Evolutionary conservation across 2,329 filamentous ascomycete genomes (phyloP).

Genomic region (Arachnopeziza araneosa): DNA sequence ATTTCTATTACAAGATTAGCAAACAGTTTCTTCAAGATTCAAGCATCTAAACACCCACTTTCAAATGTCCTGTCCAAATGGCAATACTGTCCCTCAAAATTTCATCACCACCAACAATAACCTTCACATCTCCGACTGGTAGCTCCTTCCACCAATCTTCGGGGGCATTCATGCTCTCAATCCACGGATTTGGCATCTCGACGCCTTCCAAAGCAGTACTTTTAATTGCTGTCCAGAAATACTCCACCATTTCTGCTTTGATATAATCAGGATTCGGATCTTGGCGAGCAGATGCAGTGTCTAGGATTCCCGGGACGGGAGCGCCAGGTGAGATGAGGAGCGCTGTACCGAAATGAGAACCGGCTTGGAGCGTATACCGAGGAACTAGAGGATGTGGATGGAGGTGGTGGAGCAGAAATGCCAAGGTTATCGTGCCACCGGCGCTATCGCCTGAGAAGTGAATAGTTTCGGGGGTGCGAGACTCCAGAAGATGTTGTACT

Average conservation of each 20-base stretch:
- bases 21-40: neutral
- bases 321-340: neutral
- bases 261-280: neutral
- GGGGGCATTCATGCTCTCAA: neutral
- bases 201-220: neutral
- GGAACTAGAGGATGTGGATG: neutral
- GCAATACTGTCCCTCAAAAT: neutral
- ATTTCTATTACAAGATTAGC: neutral
- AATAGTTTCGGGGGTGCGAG: neutral
- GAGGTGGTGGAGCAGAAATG: neutral
- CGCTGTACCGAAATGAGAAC: neutral
- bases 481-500: neutral
- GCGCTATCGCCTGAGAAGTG: neutral
- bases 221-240: neutral
- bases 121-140: neutral
- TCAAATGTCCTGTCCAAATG: neutral
- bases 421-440: neutral
- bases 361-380: neutral
- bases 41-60: neutral
- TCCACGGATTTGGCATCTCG: neutral
- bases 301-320: neutral
- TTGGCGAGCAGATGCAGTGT: neutral
- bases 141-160: neutral
- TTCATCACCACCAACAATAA: neutral
- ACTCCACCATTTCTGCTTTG: neutral